Base-by-base conservation (phyloP, 768 basidiomycete genomes). In the Harrya chromipes region DNA sequence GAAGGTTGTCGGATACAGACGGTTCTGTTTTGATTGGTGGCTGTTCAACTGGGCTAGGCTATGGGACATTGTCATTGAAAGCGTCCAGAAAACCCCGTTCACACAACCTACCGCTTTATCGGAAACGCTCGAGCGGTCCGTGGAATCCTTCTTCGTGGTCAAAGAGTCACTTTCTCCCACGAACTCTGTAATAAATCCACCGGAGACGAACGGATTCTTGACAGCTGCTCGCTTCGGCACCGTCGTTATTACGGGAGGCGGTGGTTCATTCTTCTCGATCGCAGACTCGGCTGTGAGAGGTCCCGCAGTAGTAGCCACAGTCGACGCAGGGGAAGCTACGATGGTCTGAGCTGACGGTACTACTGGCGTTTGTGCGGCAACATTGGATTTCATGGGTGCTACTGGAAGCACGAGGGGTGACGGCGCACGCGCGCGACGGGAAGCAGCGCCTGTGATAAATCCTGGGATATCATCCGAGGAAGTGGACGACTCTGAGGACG, bases 141-240 rank as follows among this genome's bases (percentile, higher is more conserved):
- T 41, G 17, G 57, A 54, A 24, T 56, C 58, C 44, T 62, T 66
- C 37, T 24, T 59, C 12, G 48, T 62, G 8, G 47, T 56, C 13
- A 53, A 26, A 5, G 63, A 60, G 12, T 62, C 58, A 17, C 59
- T 60, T 31, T 56, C 56, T 17, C 67, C 68, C 27, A 68, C 68
- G 31, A 78, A 77, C 43, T 75, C 75, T 13, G 73, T 74, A 49
- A 78, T 63, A 40, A 77, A 74, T 17, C 79, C 77, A n/a, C 70
- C 74, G 10, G 77, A 77, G 11, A 79, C 72, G 47, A 80, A 78
- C n/a, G 76, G 70, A 58, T 75, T 78, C 38, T 61, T 59, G 34
- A 69, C 40, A 4, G 53, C 35, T 8, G 55, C 47, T 35, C 63
- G 66, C 50, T 57, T 57, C 23, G 49, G 37, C 37, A 31, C 42